Conservation (phyloP, 768 basidiomycete genomes). For the Kondoa malvinella region DNA sequence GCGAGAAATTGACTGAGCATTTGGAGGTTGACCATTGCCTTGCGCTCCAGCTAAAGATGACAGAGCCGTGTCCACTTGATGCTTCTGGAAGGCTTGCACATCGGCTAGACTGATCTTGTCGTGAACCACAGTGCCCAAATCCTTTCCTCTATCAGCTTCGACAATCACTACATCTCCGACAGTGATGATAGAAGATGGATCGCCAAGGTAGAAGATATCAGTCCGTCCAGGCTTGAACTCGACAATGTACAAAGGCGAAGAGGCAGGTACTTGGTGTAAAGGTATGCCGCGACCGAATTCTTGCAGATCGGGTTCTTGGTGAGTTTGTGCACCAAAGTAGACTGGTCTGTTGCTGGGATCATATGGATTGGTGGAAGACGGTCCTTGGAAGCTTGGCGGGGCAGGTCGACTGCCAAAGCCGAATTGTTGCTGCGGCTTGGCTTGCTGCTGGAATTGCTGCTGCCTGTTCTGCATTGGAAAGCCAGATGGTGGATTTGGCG, state of each 20-base stretch:
- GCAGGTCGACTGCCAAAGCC: not conserved
- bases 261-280: slow-evolving; percentile 36
- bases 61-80: slow-evolving; percentile 45
- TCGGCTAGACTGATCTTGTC: slow-evolving; percentile 76
- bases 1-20: slow-evolving; percentile 5
- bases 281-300: slow-evolving; percentile 81
- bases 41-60: slow-evolving; percentile 21
- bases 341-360: not conserved
- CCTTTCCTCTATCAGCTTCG: slow-evolving; percentile 86
- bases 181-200: slow-evolving; percentile 45
- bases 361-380: not conserved
- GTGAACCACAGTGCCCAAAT: slow-evolving; percentile 69
- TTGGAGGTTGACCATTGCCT: not conserved
- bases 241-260: slow-evolving; percentile 69
- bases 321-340: slow-evolving; percentile 7
- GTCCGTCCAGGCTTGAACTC: slow-evolving; percentile 95
- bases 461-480: no score
- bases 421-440: not conserved
- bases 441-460: slow-evolving; percentile 2
- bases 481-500: no score
- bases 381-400: no score
- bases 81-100: slow-evolving; percentile 75
- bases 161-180: slow-evolving; percentile 89
- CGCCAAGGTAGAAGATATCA: slow-evolving; percentile 79
- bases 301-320: slow-evolving; percentile 29